Conservation (phyloP, 768 basidiomycete genomes). For the Termitomyces sp. region DNA sequence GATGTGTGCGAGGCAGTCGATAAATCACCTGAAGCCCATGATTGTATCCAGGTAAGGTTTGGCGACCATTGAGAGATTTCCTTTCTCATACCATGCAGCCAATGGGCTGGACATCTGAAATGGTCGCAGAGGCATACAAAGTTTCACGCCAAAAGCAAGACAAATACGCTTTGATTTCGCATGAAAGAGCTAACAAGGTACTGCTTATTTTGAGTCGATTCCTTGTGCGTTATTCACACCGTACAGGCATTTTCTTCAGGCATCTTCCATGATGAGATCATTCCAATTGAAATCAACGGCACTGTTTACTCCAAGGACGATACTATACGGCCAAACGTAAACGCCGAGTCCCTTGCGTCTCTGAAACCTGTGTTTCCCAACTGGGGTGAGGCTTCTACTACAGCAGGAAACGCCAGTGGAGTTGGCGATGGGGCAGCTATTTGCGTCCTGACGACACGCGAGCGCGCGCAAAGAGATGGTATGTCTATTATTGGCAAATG, state of each 20-base stretch:
- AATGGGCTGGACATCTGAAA: constrained; percentile 95
- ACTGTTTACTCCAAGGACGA: constrained; percentile 69
- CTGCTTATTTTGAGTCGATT: neutral
- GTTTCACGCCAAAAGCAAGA: constrained; percentile 82
- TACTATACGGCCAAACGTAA: constrained; percentile 83
- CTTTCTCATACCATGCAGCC: constrained; percentile 39
- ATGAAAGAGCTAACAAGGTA: constrained; percentile 72
- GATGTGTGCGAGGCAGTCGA: constrained; percentile 55
- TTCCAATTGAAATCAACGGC: constrained; percentile 77
- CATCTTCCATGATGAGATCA: constrained; percentile 82
- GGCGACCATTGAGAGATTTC: neutral
- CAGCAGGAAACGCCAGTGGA: constrained; percentile 84
- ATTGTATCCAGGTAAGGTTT: constrained; percentile 65
- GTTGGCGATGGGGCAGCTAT: constrained; percentile 92
- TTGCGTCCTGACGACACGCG: constrained; percentile 76
- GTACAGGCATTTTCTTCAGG: constrained; percentile 60
- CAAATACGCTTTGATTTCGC: constrained; percentile 84
- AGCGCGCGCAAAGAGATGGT: constrained; percentile 68
- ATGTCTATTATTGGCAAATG: constrained; percentile 82
- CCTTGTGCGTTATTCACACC: neutral
- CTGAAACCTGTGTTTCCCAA: constrained; percentile 87
- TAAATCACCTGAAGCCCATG: constrained; percentile 58
- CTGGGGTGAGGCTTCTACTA: constrained; percentile 67
- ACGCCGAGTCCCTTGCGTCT: constrained; percentile 64
- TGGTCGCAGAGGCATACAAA: constrained; percentile 79